Evolutionary conservation across 805 yeast species (phyloP).

Genomic region (Wickerhamomyces queroliae): DNA sequence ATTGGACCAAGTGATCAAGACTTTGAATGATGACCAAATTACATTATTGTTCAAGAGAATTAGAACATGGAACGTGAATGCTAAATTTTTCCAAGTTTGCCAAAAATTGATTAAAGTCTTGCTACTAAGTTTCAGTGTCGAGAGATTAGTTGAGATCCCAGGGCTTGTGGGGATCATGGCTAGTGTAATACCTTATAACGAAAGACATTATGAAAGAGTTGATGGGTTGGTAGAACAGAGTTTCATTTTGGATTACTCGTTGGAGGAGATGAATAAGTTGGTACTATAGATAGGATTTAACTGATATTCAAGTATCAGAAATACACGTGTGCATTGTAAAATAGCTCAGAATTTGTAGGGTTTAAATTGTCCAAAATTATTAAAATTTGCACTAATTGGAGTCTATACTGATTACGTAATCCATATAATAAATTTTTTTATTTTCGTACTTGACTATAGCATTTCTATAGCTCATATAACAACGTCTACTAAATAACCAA

Average conservation of each 20-base stretch:
- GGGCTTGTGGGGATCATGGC: constrained; percentile 67
- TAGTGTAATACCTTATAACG: constrained; percentile 80
- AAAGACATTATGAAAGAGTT: constrained; percentile 73
- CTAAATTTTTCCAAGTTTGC: constrained; percentile 71
- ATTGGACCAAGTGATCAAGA: constrained; percentile 59
- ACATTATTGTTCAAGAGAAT: constrained; percentile 61
- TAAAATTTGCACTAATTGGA: too few species aligned
- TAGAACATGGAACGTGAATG: constrained; percentile 94
- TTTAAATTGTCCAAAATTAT: too few species aligned
- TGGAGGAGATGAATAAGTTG: constrained; percentile 62
- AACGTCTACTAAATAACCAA: too few species aligned
- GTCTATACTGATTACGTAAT: too few species aligned
- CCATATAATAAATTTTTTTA: too few species aligned
- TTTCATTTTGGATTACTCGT: constrained; percentile 76
- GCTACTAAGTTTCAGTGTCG: constrained; percentile 47
- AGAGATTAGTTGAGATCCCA: constrained; percentile 53
- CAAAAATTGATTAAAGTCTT: constrained; percentile 71
- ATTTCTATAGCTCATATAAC: too few species aligned
- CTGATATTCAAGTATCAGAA: too few species aligned
- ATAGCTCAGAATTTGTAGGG: too few species aligned
- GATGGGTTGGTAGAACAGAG: constrained; percentile 83
- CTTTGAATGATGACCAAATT: constrained; percentile 55
- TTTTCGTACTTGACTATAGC: too few species aligned
- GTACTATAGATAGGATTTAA: too few species aligned
- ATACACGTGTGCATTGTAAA: too few species aligned